Conservation (phyloP, 257 asterid species). For the Henckelia pumila region DNA sequence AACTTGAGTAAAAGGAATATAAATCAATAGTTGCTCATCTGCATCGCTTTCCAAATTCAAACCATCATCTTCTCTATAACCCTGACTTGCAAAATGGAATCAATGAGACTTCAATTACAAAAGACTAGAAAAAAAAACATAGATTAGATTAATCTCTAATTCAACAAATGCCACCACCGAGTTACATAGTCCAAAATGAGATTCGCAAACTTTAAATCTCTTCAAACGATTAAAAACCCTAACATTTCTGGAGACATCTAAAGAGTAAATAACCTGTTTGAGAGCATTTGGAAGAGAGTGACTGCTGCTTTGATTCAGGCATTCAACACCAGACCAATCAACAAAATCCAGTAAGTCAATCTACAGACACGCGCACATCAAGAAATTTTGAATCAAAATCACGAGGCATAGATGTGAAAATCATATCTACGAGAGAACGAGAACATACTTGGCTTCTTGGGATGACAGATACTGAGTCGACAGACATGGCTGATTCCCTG, state of each 20-base stretch:
- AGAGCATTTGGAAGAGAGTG: slow-evolving; percentile 68
- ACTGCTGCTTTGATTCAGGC: slow-evolving; percentile 61
- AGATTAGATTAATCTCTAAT: not conserved
- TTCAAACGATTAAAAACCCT: slow-evolving; percentile 8
- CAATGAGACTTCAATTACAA: too few species aligned
- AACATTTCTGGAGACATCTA: not conserved
- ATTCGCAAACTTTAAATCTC: not conserved
- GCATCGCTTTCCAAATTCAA: slow-evolving; percentile 92
- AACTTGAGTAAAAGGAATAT: slow-evolving; percentile 85
- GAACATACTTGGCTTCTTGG: slow-evolving; percentile 51
- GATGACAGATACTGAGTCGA: slow-evolving; percentile 57
- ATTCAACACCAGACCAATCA: slow-evolving; percentile 83
- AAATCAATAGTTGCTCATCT: slow-evolving; percentile 86
- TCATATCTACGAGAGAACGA: not conserved
- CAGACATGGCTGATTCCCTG: slow-evolving; percentile 44
- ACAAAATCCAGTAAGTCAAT: slow-evolving; percentile 73
- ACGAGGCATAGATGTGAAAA: not conserved
- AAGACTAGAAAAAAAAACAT: not conserved
- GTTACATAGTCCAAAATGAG: not conserved
- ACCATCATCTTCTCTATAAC: slow-evolving; percentile 94
- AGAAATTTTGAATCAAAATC: too few species aligned
- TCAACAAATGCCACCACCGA: slow-evolving; percentile 2
- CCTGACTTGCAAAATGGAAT: slow-evolving; percentile 43
- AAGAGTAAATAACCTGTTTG: slow-evolving; percentile 44
- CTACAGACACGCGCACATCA: too few species aligned